Evolutionary conservation across 441 rosid genomes (phyloP), one percentile per base, ranked within the genome.

Genomic region (Euphorbia celastroides): DNA sequence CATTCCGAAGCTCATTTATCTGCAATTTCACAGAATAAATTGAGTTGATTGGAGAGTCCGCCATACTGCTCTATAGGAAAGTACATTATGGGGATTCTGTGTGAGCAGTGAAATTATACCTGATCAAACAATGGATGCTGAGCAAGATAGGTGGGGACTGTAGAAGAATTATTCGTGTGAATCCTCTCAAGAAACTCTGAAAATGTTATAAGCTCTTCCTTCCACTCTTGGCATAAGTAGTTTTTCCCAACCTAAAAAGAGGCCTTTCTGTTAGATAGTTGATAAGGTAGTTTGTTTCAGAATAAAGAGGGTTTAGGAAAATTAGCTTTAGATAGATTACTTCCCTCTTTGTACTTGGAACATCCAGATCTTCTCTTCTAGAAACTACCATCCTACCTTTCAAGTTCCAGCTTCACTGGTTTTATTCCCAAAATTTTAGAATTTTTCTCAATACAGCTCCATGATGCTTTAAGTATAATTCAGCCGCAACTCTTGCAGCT

Each of bases 81-180:
- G 62, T 57, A 69, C 44, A 12, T n/a, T n/a, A n/a, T n/a, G n/a
- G n/a, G n/a, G n/a, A n/a, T n/a, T n/a, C n/a, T n/a, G n/a, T n/a
- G n/a, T n/a, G n/a, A n/a, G n/a, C n/a, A 57, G 22, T 51, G 16
- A 60, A 4, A 58, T 10, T 55, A 34, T 60, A 83, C 97, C 95
- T 93, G 97, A 74, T 91, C 99, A 83, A 93, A 93, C 75, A 93
- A 79, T n/a, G 83, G 96, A 78, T 93, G 99, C 79, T 93, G 97
- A 6, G 96, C 97, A 76, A 93, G 96, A 81, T 93, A 93, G 11
- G 99, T 84, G 34, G 83, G 90, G 52, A 55, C 78, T 61, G 71
- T 52, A 72, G 86, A 72, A 60, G 77, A 69, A 64, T 65, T 74
- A 25, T 66, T 74, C 51, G 86, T 79, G 46, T 70, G 92, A 54